phyloP scores from a whole-genome alignment of 495 filamentous ascomycete genomes.

The Daldinia childiae region DNA sequence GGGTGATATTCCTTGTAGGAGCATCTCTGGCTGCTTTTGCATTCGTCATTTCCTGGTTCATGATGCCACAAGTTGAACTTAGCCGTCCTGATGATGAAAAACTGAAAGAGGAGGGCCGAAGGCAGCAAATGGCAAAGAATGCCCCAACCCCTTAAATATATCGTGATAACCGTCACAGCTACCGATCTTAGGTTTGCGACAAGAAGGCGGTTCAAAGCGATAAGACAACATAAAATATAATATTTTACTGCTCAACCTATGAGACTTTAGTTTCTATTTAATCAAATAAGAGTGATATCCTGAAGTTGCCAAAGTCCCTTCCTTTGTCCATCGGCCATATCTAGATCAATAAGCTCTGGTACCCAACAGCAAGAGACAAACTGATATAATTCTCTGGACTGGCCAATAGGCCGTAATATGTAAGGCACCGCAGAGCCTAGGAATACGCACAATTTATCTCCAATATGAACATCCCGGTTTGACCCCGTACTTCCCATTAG shows the following conservation, averaged over 20 bases:
- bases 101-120: slow-evolving; percentile 57
- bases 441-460: slow-evolving; percentile 8
- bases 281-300: slow-evolving; percentile 21
- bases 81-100: slow-evolving; percentile 57
- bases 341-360: slow-evolving; percentile 17
- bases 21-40: slow-evolving; percentile 58
- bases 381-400: background rate
- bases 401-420: slow-evolving; percentile 12
- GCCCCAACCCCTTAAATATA: slow-evolving; percentile 5
- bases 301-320: slow-evolving; percentile 14
- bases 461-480: slow-evolving; percentile 9
- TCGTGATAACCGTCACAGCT: background rate
- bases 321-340: background rate
- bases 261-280: background rate
- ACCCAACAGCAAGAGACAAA: slow-evolving; percentile 23
- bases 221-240: background rate
- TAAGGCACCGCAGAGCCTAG: slow-evolving; percentile 21
- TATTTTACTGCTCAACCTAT: background rate
- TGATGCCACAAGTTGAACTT: slow-evolving; percentile 61
- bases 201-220: background rate
- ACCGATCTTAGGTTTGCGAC: background rate
- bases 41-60: slow-evolving; percentile 53
- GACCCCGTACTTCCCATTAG: slow-evolving; percentile 27
- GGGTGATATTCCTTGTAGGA: slow-evolving; percentile 61
- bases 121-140: slow-evolving; percentile 24